Conservation (phyloP, 225 moss, liverwort and hornwort genomes). For the Pseudoscleropodium purum region DNA sequence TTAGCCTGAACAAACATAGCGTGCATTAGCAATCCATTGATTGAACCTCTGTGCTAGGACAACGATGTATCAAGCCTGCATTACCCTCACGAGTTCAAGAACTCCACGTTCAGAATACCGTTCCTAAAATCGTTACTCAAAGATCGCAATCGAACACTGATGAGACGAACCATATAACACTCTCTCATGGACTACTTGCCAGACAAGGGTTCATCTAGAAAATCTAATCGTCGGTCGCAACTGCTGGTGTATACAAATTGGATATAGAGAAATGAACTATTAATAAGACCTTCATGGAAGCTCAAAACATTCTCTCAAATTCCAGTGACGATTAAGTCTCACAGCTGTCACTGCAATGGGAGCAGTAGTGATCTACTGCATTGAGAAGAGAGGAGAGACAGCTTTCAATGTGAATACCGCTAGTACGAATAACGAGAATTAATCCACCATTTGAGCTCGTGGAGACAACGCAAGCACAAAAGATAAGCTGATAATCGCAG, state of each 20-base stretch:
- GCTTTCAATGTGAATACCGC: neutral
- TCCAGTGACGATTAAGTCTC: neutral
- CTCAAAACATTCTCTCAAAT: neutral
- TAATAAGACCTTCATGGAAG: neutral
- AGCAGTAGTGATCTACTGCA: neutral
- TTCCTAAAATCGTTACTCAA: neutral
- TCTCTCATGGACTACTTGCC: neutral
- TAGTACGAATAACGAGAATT: neutral
- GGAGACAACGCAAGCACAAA: neutral
- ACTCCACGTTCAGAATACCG: neutral
- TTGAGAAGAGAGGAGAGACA: neutral
- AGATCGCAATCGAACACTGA: neutral
- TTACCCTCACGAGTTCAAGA: neutral
- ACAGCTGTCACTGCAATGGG: neutral
- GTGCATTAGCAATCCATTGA: neutral
- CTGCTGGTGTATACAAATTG: neutral
- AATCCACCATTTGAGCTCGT: neutral
- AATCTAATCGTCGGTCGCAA: neutral
- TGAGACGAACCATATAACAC: neutral
- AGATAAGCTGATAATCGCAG: neutral
- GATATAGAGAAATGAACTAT: neutral
- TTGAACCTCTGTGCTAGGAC: neutral
- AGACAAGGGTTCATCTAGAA: neutral
- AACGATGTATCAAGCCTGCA: neutral
- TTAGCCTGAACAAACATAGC: constrained; percentile 47